Percentiles rank a stretch among this genome's conserved stretches.
These are phyloP conservation scores for Tetrahymena malaccensis DNA, from an alignment of 73 alveolate genomes.

Conservation along the genomic window DNA sequence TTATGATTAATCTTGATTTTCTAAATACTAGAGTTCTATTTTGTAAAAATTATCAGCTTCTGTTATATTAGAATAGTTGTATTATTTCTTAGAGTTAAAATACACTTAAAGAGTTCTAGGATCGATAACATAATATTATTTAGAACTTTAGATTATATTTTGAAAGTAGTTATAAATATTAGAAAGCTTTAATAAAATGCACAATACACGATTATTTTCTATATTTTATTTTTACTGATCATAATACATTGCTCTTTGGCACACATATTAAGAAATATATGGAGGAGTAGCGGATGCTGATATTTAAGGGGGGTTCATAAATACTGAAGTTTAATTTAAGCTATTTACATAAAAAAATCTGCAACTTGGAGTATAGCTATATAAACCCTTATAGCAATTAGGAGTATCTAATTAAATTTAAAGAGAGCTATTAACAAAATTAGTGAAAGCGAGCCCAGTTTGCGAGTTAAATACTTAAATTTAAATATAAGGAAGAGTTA, in stretches of 20 bases:
- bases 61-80: not conserved
- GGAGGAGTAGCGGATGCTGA: not conserved
- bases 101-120: not conserved
- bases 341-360: not conserved
- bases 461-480: not conserved
- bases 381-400: not conserved
- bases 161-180: not conserved
- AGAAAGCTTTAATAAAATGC: not conserved
- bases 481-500: not conserved
- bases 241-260: not conserved
- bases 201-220: not conserved
- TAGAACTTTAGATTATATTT: not conserved
- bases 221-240: too few species aligned
- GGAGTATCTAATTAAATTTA: not conserved
- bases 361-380: not conserved
- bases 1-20: not conserved
- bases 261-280: not conserved
- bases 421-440: not conserved
- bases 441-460: not conserved
- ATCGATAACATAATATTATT: not conserved
- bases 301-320: not conserved
- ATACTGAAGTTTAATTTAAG: not conserved
- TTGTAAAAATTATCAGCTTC: not conserved
- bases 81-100: not conserved
- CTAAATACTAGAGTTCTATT: not conserved